Base-by-base conservation (phyloP, 805 yeast genomes). In the Geotrichum ghanense region DNA sequence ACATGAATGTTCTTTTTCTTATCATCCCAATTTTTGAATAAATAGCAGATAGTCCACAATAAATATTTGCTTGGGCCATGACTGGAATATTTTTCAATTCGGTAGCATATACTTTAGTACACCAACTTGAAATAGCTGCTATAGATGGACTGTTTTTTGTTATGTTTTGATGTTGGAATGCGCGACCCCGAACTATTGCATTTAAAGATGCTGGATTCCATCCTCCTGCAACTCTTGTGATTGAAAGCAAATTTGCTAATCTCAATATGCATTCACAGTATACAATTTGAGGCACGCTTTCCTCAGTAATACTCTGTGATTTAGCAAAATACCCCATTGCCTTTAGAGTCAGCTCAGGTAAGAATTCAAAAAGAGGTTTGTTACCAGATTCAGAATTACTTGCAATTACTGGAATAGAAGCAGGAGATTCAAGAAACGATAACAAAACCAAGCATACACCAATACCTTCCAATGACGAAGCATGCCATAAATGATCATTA, bases 401-500 rank as follows among this genome's bases (percentile, higher is more conserved):
- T 5, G 42, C 42, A 20, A 22, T 39, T 22, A 24, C 42, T 1
- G 72, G 71, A n/a, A 64, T 54, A 0, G 59, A 45, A 49, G 71
- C 74, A 0, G 79, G 73, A 1, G 71, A 65, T 22, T 73, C 78
- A 14, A 81, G 60, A 54, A 70, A 78, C 10, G 81, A 71, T 43
- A 85, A 67, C 46, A 88, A 61, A 3, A 82, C 61, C 35, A 82
- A 61, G 49, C 84, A 75, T 1, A 85, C 77, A 0, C 82, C 83
- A 10, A 88, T 66, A 0, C 89, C 86, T 54, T 88, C 96, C n/a
- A 90, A 60, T 0, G 95, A 78, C 23, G 90, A 81, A 0, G 83
- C 97, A 12, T 86, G 70, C 97, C 97, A 92, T 6, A 92, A 66
- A 55, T 75, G 74, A 60, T 92, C 98, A 44, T 78, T 78, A 1